These are phyloP conservation scores for Heterobasidion occidentale DNA, from an alignment of 1,284 basidiomycete species.

Conservation along the genomic window DNA sequence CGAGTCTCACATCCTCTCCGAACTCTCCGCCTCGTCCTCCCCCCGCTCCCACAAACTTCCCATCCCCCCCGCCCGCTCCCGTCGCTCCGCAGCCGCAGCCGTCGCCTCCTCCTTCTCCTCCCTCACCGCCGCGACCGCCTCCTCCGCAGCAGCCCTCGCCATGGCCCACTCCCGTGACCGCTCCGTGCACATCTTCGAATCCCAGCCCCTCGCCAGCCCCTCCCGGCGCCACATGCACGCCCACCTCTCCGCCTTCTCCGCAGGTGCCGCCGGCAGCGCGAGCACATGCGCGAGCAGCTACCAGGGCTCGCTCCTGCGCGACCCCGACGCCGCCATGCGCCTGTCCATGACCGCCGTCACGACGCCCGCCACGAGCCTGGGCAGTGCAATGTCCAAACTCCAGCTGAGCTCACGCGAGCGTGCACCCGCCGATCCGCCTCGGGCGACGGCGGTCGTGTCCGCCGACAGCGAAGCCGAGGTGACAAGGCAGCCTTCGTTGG, in stretches of 20 bases:
- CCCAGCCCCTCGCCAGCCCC: slow-evolving; percentile 56
- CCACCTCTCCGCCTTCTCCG: slow-evolving; percentile 15
- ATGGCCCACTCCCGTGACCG: slow-evolving; percentile 11
- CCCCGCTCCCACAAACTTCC: slow-evolving; percentile 67
- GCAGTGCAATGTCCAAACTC: slow-evolving; percentile 21
- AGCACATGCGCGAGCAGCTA: slow-evolving; percentile 8
- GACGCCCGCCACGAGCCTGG: slow-evolving; percentile 25
- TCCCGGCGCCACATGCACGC: slow-evolving; percentile 36
- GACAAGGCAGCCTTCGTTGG: slow-evolving; percentile 1
- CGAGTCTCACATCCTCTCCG: slow-evolving; percentile 59
- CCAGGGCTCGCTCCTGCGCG: slow-evolving; percentile 16
- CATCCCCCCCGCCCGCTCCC: slow-evolving; percentile 49
- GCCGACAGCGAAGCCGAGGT: not conserved
- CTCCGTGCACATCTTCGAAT: slow-evolving; percentile 72
- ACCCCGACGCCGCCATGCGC: slow-evolving; percentile 1
- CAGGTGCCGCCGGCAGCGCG: slow-evolving; percentile 6
- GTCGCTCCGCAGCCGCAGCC: slow-evolving; percentile 46
- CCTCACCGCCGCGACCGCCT: slow-evolving; percentile 56
- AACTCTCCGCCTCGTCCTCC: slow-evolving; percentile 56
- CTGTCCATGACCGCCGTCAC: slow-evolving; percentile 11
- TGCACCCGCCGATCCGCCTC: not conserved
- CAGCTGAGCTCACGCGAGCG: slow-evolving; percentile 8
- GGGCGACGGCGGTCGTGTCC: not conserved
- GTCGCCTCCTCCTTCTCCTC: slow-evolving; percentile 25
- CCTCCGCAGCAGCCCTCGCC: slow-evolving; percentile 23